Conservation (phyloP, 2,329 filamentous ascomycete species). For the Penicillium sp. region DNA sequence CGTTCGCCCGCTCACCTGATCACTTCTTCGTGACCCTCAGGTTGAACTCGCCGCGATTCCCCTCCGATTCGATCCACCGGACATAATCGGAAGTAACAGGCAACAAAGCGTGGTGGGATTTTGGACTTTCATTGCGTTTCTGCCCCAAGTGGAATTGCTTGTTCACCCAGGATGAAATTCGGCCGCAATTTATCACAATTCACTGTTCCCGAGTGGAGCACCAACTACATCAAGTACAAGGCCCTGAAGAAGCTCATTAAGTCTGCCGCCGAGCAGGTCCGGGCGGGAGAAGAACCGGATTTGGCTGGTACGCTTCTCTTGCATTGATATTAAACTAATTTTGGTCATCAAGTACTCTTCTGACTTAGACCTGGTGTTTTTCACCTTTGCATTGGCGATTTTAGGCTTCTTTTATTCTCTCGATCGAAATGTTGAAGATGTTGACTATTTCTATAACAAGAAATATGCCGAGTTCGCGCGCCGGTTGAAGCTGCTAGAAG, state of each 20-base stretch:
- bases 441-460: conserved; percentile 95
- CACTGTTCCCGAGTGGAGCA: conserved; percentile 52
- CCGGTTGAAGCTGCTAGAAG: conserved; percentile 79
- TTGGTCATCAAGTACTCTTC: conserved; percentile 13
- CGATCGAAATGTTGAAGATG: conserved; percentile 95
- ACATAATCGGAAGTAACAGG: neutral
- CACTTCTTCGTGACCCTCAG: conserved; percentile 20
- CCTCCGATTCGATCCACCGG: neutral
- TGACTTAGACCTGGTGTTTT: conserved; percentile 21
- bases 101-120: neutral
- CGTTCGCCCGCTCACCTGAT: conserved; percentile 27
- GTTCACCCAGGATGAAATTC: conserved; percentile 48
- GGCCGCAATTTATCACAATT: conserved; percentile 51
- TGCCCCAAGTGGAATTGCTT: neutral
- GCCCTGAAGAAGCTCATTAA: conserved; percentile 91
- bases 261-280: conserved; percentile 63
- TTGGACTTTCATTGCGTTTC: neutral
- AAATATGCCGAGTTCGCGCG: conserved; percentile 84
- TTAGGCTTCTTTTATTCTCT: conserved; percentile 95
- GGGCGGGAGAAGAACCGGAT: conserved; percentile 74
- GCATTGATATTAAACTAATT: conserved; percentile 11
- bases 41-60: conserved; percentile 5
- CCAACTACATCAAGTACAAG: conserved; percentile 54
- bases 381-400: conserved; percentile 5
- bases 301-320: conserved; percentile 78